Conservation (phyloP, 2,329 filamentous ascomycete genomes). For the Trichoderma afroharzianum region DNA sequence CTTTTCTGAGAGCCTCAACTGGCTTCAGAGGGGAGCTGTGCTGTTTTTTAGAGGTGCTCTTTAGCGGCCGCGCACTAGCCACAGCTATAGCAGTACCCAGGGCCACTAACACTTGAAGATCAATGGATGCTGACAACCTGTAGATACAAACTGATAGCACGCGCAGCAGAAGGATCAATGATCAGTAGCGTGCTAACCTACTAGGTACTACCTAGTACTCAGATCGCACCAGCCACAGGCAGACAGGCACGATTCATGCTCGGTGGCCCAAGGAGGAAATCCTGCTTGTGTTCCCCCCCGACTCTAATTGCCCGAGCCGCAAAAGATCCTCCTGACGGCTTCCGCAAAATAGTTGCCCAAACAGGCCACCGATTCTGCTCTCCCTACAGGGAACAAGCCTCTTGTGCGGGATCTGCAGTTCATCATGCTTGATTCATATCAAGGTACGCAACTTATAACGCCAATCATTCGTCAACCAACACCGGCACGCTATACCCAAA, state of each 20-base stretch:
- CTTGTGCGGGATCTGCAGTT: neutral
- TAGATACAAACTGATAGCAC: neutral
- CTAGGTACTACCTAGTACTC: too few relatives aligned
- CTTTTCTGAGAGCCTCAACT: neutral
- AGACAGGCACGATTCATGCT: neutral
- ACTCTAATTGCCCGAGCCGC: neutral
- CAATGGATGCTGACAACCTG: neutral
- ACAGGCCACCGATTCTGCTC: neutral
- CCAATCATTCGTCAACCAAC: neutral
- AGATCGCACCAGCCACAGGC: neutral
- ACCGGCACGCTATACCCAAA: neutral
- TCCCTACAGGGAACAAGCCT: neutral
- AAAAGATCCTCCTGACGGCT: neutral
- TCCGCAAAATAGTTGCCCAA: neutral
- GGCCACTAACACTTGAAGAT: too few relatives aligned
- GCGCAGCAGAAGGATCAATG: neutral
- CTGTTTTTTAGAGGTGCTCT: neutral
- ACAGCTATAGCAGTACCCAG: neutral
- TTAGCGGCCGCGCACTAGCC: neutral
- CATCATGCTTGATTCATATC: neutral
- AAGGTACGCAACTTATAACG: neutral
- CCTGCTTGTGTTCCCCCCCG: neutral
- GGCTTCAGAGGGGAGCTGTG: neutral
- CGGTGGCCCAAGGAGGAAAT: conserved; percentile 7
- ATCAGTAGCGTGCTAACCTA: too few relatives aligned